Percentiles rank a stretch among this genome's conserved stretches.
phyloP scores from a whole-genome alignment of 2,329 filamentous ascomycete genomes.

The Fusarium verrucosum region DNA sequence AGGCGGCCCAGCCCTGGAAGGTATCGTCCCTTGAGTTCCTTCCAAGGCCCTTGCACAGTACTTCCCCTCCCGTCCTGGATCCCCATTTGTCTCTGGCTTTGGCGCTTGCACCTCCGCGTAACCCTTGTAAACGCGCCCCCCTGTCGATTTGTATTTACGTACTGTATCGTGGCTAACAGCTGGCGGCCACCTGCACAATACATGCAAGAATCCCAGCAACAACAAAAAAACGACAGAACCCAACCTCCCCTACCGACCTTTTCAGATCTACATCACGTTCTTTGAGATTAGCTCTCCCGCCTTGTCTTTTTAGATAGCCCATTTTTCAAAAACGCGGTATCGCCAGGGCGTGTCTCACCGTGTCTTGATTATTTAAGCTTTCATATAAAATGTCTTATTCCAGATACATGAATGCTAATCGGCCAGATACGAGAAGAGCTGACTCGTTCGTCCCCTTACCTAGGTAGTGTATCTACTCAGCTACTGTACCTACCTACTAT shows the following conservation, averaged over 20 bases:
- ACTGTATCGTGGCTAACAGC: conserved; percentile 27
- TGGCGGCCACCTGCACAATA: conserved; percentile 3
- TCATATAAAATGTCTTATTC: conserved; percentile 20
- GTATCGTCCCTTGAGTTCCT: conserved; percentile 42
- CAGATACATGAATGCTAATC: not conserved
- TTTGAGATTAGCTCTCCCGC: conserved; percentile 25
- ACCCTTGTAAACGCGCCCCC: conserved; percentile 45
- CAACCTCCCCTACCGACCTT: conserved; percentile 29
- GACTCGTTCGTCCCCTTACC: conserved; percentile 33
- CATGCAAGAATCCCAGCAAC: conserved; percentile 13
- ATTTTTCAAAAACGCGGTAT: conserved; percentile 13
- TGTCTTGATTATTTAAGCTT: conserved; percentile 25
- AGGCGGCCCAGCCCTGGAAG: conserved; percentile 38
- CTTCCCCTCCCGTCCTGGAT: conserved; percentile 27
- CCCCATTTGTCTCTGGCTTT: conserved; percentile 31
- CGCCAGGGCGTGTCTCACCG: conserved; percentile 17
- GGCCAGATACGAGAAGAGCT: conserved; percentile 27
- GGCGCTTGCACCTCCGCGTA: conserved; percentile 45
- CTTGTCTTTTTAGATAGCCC: conserved; percentile 24
- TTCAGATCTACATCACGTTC: conserved; percentile 13
- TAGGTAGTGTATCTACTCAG: not conserved
- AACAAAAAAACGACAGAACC: conserved; percentile 25
- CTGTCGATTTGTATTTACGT: conserved; percentile 33
- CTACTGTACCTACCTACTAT: no score
- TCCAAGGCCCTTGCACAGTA: conserved; percentile 27